Percentiles rank a stretch among this genome's conserved stretches.
These are phyloP conservation scores for Ceratocystis papillata DNA, from an alignment of 2,329 filamentous ascomycete species.

Conservation along the genomic window DNA sequence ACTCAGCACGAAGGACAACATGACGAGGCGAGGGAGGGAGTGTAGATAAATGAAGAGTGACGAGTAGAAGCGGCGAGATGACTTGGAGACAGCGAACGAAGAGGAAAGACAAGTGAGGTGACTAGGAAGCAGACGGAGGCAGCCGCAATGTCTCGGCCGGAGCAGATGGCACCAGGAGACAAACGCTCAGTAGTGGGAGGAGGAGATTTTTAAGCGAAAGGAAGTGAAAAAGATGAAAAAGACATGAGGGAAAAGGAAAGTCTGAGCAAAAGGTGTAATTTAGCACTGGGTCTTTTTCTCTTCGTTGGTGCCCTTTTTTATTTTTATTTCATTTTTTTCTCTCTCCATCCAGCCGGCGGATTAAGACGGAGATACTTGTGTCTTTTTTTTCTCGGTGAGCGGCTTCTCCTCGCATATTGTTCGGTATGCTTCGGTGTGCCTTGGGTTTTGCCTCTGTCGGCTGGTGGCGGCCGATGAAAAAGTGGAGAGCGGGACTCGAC, in stretches of 20 bases:
- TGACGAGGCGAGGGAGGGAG: not conserved
- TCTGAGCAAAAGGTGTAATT: not conserved
- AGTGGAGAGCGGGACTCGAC: not conserved
- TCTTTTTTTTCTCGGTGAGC: not conserved
- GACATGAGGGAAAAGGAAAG: not conserved
- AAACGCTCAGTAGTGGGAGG: not conserved
- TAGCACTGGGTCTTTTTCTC: too few relatives aligned
- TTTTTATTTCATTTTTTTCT: too few relatives aligned
- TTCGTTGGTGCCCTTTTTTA: too few relatives aligned
- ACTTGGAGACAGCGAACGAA: not conserved
- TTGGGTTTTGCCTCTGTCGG: not conserved
- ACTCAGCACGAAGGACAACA: conserved; percentile 8
- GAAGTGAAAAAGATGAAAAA: not conserved
- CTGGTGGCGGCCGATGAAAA: not conserved
- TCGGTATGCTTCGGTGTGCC: too few relatives aligned
- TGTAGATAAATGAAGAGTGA: not conserved
- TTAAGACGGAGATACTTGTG: conserved; percentile 16
- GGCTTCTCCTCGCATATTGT: too few relatives aligned
- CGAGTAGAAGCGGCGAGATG: not conserved
- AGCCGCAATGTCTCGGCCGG: not conserved
- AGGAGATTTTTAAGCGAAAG: not conserved
- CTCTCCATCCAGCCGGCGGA: conserved; percentile 13
- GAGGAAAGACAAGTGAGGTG: not conserved
- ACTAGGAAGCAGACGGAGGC: not conserved
- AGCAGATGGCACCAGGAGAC: not conserved